These are phyloP conservation scores for Acanthamoeba triangularis DNA, from an alignment of 208 protist genomes.

Conservation along the genomic window DNA sequence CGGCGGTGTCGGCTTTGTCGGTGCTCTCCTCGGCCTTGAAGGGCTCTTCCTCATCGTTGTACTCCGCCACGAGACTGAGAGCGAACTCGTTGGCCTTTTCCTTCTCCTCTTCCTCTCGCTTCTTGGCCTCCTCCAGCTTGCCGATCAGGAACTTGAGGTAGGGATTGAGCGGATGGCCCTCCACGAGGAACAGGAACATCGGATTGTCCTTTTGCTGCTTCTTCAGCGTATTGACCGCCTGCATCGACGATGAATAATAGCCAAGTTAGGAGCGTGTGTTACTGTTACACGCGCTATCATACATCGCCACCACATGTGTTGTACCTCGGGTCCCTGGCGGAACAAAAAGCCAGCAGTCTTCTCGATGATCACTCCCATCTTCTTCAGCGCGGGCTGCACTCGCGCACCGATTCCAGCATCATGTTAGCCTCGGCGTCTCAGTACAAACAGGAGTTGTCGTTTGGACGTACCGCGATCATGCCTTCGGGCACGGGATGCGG, in stretches of 20 bases:
- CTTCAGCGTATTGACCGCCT: slow-evolving; percentile 12
- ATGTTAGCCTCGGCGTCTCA: neutral
- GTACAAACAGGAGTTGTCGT: neutral
- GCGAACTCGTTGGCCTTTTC: slow-evolving; percentile 16
- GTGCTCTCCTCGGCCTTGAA: neutral
- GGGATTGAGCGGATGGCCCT: slow-evolving; percentile 62
- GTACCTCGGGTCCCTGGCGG: slow-evolving; percentile 10
- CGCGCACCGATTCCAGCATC: neutral
- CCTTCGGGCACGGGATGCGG: slow-evolving; percentile 40
- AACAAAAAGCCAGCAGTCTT: slow-evolving; percentile 46
- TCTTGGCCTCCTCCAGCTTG: slow-evolving; percentile 56
- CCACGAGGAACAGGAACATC: slow-evolving; percentile 64
- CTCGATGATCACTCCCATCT: slow-evolving; percentile 58
- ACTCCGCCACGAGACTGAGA: slow-evolving; percentile 4
- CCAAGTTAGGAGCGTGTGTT: too few relatives aligned
- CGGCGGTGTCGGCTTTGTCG: neutral
- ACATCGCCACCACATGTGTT: neutral
- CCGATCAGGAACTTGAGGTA: slow-evolving; percentile 15
- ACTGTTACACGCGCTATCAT: neutral
- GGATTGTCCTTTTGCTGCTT: slow-evolving; percentile 56
- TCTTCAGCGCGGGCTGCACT: slow-evolving; percentile 38
- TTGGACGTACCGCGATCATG: neutral
- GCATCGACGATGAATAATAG: neutral
- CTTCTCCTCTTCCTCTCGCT: neutral
- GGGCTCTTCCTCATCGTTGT: slow-evolving; percentile 58